Percentiles rank a stretch among this genome's conserved stretches.
phyloP scores from a whole-genome alignment of 192 early-diverging fungal species.

The Linnemannia schmuckeri region DNA sequence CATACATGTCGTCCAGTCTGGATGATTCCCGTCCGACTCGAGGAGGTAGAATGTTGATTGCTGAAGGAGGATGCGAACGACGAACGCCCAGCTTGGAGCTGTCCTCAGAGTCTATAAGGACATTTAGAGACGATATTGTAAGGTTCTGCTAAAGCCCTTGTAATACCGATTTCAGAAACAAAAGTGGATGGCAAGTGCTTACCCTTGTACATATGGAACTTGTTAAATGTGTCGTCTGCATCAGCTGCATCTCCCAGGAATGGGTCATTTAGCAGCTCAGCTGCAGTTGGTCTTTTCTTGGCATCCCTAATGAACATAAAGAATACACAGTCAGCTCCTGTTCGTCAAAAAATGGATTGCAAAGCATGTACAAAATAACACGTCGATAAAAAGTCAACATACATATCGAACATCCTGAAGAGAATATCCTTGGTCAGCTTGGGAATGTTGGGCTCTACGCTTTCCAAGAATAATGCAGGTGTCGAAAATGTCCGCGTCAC shows the following conservation, averaged over 20 bases:
- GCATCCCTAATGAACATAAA: conserved; percentile 62
- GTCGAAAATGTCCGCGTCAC: conserved; percentile 64
- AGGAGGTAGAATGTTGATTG: conserved; percentile 35
- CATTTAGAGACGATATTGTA: neutral
- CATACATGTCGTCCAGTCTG: conserved; percentile 48
- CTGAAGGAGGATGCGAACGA: conserved; percentile 23
- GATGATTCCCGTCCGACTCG: conserved; percentile 34
- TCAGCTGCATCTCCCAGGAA: conserved; percentile 70
- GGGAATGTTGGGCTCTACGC: conserved; percentile 64
- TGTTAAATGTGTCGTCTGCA: conserved; percentile 42
- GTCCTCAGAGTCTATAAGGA: conserved; percentile 22
- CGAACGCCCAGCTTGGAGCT: conserved; percentile 34
- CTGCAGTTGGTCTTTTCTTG: conserved; percentile 77
- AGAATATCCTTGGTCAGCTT: conserved; percentile 64
- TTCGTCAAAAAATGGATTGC: neutral
- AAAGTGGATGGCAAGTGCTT: conserved; percentile 14
- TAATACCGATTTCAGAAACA: conserved; percentile 29
- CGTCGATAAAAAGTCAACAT: neutral
- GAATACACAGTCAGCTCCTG: neutral
- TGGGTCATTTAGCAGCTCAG: conserved; percentile 79
- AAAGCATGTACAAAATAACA: neutral
- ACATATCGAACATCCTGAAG: conserved; percentile 67
- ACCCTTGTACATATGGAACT: conserved; percentile 60
- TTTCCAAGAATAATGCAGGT: conserved; percentile 64
- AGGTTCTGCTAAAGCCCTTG: neutral